Percentiles rank a stretch among this genome's conserved stretches.
These are phyloP conservation scores for Tuber calosporum DNA, from an alignment of 495 filamentous ascomycete species.

Conservation along the genomic window DNA sequence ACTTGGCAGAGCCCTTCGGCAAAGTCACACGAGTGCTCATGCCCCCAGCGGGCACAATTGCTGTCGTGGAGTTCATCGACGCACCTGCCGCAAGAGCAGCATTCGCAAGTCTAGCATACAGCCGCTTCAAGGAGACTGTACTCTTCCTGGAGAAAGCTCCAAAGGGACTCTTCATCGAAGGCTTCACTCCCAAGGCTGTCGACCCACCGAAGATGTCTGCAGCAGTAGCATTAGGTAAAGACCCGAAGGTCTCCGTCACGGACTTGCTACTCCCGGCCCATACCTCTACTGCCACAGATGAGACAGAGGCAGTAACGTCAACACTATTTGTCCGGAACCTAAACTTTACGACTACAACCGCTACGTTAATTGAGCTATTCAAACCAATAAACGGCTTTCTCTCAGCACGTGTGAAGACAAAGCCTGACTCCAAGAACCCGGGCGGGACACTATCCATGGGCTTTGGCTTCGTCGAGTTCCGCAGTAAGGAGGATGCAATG, in stretches of 20 bases:
- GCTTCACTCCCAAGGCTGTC: constrained; percentile 10
- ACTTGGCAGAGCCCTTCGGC: constrained; percentile 65
- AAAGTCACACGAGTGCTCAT: constrained; percentile 70
- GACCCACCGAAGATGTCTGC: constrained; percentile 37
- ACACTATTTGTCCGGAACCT: constrained; percentile 91
- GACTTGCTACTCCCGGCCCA: constrained; percentile 48
- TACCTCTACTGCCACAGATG: constrained; percentile 38
- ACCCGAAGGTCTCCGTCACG: constrained; percentile 42
- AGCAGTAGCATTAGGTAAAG: constrained; percentile 34
- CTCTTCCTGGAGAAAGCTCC: constrained; percentile 92
- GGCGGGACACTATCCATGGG: constrained; percentile 87
- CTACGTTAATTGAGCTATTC: constrained; percentile 65
- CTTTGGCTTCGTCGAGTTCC: constrained; percentile 90
- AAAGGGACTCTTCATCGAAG: constrained; percentile 59
- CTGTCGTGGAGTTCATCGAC: constrained; percentile 78
- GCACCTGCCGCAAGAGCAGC: constrained; percentile 71
- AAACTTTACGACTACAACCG: constrained; percentile 79
- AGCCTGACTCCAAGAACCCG: constrained; percentile 73
- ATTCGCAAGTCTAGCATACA: constrained; percentile 75
- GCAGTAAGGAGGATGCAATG: constrained; percentile 64
- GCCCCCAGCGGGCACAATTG: constrained; percentile 86
- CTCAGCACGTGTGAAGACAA: constrained; percentile 77
- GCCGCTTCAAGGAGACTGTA: constrained; percentile 81
- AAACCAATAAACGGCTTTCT: constrained; percentile 74
- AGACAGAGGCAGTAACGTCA: constrained; percentile 57